A percentile compares a stretch with the other conserved stretches of the same genome.
phyloP scores from a whole-genome alignment of 208 protist genomes.

The Leishmania major region DNA sequence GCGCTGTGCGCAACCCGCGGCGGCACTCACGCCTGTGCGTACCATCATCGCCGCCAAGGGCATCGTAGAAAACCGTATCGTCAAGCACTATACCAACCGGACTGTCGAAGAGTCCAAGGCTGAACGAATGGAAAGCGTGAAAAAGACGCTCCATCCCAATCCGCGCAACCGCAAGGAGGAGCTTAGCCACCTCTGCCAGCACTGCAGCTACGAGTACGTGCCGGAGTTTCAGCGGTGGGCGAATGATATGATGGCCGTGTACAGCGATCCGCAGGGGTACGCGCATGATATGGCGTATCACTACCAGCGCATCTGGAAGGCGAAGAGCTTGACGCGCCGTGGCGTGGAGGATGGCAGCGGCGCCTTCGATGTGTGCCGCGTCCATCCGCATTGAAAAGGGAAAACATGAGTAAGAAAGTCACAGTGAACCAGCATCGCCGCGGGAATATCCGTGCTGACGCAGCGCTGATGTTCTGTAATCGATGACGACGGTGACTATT shows the following conservation, averaged over 20 bases:
- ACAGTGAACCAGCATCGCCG: neutral
- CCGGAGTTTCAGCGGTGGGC: constrained; percentile 93
- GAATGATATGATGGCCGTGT: constrained; percentile 92
- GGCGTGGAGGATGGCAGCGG: constrained; percentile 85
- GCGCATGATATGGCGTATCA: constrained; percentile 91
- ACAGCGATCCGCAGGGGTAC: constrained; percentile 85
- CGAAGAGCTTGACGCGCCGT: constrained; percentile 73
- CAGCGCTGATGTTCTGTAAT: neutral
- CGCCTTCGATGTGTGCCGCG: constrained; percentile 70
- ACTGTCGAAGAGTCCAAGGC: constrained; percentile 78
- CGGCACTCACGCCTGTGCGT: constrained; percentile 16
- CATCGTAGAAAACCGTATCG: constrained; percentile 88
- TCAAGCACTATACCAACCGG: constrained; percentile 83
- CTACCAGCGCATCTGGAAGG: constrained; percentile 92
- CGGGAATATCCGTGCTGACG: neutral
- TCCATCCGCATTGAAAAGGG: constrained; percentile 44
- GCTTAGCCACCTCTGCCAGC: constrained; percentile 83
- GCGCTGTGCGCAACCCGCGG: constrained; percentile 2
- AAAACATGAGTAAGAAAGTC: neutral
- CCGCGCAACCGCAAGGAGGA: constrained; percentile 85
- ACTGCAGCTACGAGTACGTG: constrained; percentile 91
- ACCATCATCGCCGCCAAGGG: constrained; percentile 82
- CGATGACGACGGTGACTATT: neutral
- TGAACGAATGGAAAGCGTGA: constrained; percentile 56
- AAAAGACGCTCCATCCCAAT: constrained; percentile 66